Base-by-base conservation (phyloP, 345 rosid genomes). In the Lepidium sativum region DNA sequence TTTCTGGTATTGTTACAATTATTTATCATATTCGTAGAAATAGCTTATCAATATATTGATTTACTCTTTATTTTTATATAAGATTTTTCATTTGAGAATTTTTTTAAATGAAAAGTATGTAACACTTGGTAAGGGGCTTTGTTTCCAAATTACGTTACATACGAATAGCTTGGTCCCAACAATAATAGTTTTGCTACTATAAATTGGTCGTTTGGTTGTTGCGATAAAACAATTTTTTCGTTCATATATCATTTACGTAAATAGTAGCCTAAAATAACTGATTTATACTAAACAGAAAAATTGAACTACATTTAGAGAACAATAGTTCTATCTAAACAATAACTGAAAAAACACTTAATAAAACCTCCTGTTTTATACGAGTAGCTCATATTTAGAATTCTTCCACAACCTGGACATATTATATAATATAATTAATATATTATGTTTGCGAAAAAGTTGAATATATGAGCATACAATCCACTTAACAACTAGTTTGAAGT, bases 351-450 rank as follows among this genome's bases (percentile, higher is more conserved):
- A n/a, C n/a, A n/a, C n/a, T 37, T 47, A 14, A 49, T 37, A 35
- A 48, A 27, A 49, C 47, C 39, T 52, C n/a, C 50, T 15, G 7
- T 63, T 59, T 59, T 29, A 31, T 29, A 60, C 18, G 5, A 17
- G 41, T 15, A 59, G n/a, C 48, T 57, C n/a, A n/a, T n/a, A 44
- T 33, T 21, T 54, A 54, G 60, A 60, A 51, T 39, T 53, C 33
- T 31, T 63, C 69, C 38, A 51, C 50, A 51, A 37, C 44, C 34
- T 18, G n/a, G 9, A 9, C 15, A 37, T 23, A 57, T 34, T 38
- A 27, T 27, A 40, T 9, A 9, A 2, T 37, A n/a, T n/a, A n/a
- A n/a, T n/a, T n/a, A 38, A 56, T 21, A 38, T n/a, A 33, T 10
- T 8, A 14, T 35, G 10, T 16, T 23, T n/a, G 35, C 37, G 17